Evolutionary conservation across 495 filamentous ascomycete genomes (phyloP).

Genomic region (Cercophora sp.): DNA sequence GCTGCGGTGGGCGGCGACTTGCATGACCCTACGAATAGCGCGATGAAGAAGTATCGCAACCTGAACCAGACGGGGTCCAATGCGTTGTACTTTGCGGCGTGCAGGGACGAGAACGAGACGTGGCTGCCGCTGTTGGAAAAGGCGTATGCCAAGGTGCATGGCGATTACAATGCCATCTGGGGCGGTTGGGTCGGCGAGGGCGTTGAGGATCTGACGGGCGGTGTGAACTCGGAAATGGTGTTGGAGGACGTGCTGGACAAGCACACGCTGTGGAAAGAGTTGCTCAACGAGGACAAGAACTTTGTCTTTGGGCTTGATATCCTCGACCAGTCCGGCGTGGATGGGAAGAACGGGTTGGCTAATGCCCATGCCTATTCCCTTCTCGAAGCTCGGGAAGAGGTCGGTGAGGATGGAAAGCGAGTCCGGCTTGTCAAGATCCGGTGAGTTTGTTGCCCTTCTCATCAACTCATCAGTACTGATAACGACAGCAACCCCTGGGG

Average conservation of each 20-base stretch:
- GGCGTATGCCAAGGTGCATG: constrained; percentile 75
- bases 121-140: constrained; percentile 77
- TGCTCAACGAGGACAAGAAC: constrained; percentile 43
- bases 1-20: constrained; percentile 16
- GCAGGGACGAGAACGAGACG: constrained; percentile 66
- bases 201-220: constrained; percentile 73
- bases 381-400: constrained; percentile 61
- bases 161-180: constrained; percentile 51
- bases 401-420: constrained; percentile 41
- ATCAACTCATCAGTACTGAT: neutral
- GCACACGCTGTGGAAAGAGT: constrained; percentile 65
- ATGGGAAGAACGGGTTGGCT: constrained; percentile 49
- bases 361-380: constrained; percentile 70
- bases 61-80: constrained; percentile 37
- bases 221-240: constrained; percentile 69
- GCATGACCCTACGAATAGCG: constrained; percentile 32
- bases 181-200: constrained; percentile 72
- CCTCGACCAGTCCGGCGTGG: neutral
- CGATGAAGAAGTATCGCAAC: constrained; percentile 3
- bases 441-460: constrained; percentile 19
- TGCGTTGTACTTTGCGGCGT: constrained; percentile 67
- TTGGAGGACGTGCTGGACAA: constrained; percentile 57
- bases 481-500: constrained; percentile 62
- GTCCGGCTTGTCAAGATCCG: constrained; percentile 56
- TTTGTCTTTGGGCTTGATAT: constrained; percentile 20